Evolutionary conservation across 129 eudicot species (phyloP).

Genomic region (Pseudognaphalium luteoalbum): DNA sequence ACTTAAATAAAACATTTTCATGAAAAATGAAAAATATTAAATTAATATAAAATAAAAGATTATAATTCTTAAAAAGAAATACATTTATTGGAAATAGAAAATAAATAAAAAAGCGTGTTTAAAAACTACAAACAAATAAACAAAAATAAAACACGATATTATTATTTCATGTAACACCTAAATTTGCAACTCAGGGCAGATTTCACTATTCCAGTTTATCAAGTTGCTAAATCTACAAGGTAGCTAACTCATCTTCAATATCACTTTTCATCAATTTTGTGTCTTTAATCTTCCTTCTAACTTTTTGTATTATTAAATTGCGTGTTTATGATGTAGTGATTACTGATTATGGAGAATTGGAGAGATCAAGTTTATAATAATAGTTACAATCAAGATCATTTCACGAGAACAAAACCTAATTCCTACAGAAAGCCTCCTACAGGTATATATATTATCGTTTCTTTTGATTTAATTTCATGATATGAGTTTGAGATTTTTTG

Average conservation of each 20-base stretch:
- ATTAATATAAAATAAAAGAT: too few relatives aligned
- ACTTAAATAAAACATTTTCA: too few relatives aligned
- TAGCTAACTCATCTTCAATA: conserved; percentile 17
- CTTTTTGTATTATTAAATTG: neutral
- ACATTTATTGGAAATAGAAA: too few relatives aligned
- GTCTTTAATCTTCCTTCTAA: neutral
- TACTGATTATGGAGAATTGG: conserved; percentile 43
- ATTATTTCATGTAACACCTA: too few relatives aligned
- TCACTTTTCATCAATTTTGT: conserved; percentile 8
- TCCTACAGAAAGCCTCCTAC: conserved; percentile 47
- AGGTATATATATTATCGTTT: conserved; percentile 12
- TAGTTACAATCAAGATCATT: conserved; percentile 31
- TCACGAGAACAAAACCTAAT: conserved; percentile 36
- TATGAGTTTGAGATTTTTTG: neutral
- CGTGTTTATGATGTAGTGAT: conserved; percentile 27
- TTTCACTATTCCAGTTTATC: neutral
- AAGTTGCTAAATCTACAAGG: conserved; percentile 13
- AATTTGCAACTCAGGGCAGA: conserved; percentile 8
- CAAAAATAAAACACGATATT: too few relatives aligned
- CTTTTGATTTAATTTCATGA: too few relatives aligned
- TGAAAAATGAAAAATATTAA: too few relatives aligned
- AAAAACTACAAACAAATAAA: too few relatives aligned
- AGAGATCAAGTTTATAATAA: conserved; percentile 34
- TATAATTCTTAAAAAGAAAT: too few relatives aligned
- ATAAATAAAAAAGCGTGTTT: too few relatives aligned